Percentiles rank a stretch among this genome's conserved stretches.
Evolutionary conservation across 208 protist genomes (phyloP).

Genomic region (Vickermania ingenoplastis): DNA sequence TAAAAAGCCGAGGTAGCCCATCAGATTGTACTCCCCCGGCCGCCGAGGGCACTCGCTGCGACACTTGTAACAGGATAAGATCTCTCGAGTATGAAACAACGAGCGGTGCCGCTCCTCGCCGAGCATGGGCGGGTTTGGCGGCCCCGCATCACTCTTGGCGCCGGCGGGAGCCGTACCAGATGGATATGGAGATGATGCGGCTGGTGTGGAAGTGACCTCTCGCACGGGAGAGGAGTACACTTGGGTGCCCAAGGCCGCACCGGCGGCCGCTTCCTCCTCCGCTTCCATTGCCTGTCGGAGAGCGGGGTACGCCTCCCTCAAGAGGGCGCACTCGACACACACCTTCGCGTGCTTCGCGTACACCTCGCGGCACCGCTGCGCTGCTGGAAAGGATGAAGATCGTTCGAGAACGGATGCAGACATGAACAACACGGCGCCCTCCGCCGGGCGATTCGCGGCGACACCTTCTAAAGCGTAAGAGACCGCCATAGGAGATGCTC

Average conservation of each 20-base stretch:
- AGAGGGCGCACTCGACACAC: conserved; percentile 19
- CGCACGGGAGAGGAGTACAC: background rate
- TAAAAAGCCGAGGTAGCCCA: conserved; percentile 78
- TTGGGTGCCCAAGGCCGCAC: background rate
- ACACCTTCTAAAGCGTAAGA: too few species aligned
- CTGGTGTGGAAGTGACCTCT: too few species aligned
- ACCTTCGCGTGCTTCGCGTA: conserved; percentile 6
- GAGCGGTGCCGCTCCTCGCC: background rate
- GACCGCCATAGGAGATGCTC: too few species aligned
- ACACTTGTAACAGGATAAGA: conserved; percentile 38
- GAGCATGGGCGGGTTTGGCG: background rate
- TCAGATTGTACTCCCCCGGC: conserved; percentile 51
- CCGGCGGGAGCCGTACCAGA: background rate
- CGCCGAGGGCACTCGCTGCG: conserved; percentile 41
- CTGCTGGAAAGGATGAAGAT: too few species aligned
- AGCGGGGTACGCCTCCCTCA: conserved; percentile 3
- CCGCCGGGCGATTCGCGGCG: too few species aligned
- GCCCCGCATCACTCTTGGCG: background rate
- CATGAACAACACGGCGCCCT: too few species aligned
- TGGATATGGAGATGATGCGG: background rate
- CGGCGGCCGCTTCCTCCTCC: background rate
- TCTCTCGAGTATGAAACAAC: conserved; percentile 7
- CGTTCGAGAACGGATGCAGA: too few species aligned
- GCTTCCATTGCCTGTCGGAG: background rate
- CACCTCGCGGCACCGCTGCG: background rate